Conservation (phyloP, 345 rosid genomes). For the Stellera chamaejasme region DNA sequence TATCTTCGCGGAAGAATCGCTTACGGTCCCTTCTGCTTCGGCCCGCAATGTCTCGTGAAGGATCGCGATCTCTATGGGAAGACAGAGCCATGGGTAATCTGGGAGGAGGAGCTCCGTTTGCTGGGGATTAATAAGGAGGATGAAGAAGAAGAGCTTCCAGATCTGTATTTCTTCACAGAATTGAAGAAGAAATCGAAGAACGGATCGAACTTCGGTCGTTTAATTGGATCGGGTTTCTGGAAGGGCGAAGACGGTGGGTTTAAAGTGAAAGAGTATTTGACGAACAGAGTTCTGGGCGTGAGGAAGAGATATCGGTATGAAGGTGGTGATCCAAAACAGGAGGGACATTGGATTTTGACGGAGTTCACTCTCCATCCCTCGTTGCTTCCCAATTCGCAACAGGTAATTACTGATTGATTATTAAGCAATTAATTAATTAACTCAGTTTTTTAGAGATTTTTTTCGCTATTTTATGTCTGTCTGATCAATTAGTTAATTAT, state of each 20-base stretch:
- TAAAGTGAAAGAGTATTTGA: background rate
- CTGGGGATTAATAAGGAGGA: too few species aligned
- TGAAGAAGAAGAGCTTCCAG: background rate
- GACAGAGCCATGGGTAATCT: background rate
- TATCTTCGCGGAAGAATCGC: background rate
- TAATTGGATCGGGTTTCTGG: background rate
- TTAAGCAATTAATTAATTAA: too few species aligned
- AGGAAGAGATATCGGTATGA: background rate
- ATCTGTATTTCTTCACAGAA: background rate
- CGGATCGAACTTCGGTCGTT: background rate
- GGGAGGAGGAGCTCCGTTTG: too few species aligned
- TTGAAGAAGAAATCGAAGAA: background rate
- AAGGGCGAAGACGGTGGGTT: background rate
- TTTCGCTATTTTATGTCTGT: too few species aligned
- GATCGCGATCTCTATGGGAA: background rate
- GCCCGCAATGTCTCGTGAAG: background rate
- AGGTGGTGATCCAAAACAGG: background rate
- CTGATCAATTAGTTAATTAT: too few species aligned
- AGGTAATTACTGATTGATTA: too few species aligned
- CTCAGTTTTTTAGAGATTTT: too few species aligned
- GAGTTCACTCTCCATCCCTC: background rate
- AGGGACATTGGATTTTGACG: background rate
- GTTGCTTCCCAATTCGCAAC: too few species aligned
- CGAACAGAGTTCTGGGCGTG: background rate
- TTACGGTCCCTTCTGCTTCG: too few species aligned